phyloP scores from a whole-genome alignment of 352 stramenopile genomes.

The Phytophthora meadii region DNA sequence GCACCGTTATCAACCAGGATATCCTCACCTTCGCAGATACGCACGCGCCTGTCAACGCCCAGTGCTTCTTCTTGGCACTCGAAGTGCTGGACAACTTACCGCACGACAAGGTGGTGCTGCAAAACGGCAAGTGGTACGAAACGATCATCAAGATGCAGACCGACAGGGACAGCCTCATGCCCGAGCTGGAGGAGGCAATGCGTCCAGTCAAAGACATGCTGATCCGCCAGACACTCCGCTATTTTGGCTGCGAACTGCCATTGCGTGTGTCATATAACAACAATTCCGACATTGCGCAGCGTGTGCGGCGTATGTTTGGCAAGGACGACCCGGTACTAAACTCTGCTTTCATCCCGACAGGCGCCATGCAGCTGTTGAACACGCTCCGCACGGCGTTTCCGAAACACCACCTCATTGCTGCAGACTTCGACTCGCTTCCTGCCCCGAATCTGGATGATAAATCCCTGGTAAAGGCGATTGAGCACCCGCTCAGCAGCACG shows the following conservation, averaged over 20 bases:
- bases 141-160: slow-evolving; percentile 55
- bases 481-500: slow-evolving; percentile 72
- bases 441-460: slow-evolving; percentile 65
- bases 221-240: slow-evolving; percentile 74
- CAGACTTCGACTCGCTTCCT: slow-evolving; percentile 90
- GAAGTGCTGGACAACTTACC: slow-evolving; percentile 93
- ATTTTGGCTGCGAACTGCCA: slow-evolving; percentile 79
- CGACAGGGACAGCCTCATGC: not conserved
- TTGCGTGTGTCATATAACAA: slow-evolving; percentile 67
- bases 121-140: slow-evolving; percentile 82
- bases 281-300: slow-evolving; percentile 60
- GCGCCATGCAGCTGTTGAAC: slow-evolving; percentile 88
- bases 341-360: slow-evolving; percentile 89
- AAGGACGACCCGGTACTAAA: slow-evolving; percentile 58
- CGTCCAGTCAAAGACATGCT: slow-evolving; percentile 72
- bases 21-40: slow-evolving; percentile 77
- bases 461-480: slow-evolving; percentile 56
- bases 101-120: slow-evolving; percentile 89
- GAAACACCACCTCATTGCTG: slow-evolving; percentile 86
- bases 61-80: slow-evolving; percentile 87
- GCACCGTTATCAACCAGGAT: slow-evolving; percentile 81
- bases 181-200: slow-evolving; percentile 51
- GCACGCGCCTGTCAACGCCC: slow-evolving; percentile 53
- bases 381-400: slow-evolving; percentile 81
- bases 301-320: slow-evolving; percentile 58